phyloP scores from a whole-genome alignment of 2,329 filamentous ascomycete species.

The Cladophialophora yegresii region DNA sequence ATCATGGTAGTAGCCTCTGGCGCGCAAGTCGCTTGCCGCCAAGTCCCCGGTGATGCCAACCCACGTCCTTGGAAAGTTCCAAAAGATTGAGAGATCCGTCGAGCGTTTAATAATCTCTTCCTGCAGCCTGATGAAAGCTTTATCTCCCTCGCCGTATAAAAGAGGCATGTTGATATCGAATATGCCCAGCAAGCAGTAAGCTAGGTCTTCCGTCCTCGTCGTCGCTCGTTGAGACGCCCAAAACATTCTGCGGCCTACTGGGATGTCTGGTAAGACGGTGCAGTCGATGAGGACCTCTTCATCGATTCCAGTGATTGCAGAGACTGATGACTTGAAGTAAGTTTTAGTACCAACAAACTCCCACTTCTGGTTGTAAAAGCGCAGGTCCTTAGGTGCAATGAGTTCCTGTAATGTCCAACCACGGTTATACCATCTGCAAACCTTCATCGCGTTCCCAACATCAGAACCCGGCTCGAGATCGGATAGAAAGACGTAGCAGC shows the following conservation, averaged over 20 bases:
- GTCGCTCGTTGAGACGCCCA: constrained; percentile 46
- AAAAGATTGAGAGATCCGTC: constrained; percentile 7
- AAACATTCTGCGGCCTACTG: constrained; percentile 45
- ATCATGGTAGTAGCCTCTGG: accelerated
- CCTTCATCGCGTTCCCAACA: background rate
- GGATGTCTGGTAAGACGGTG: constrained; percentile 38
- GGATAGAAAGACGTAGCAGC: constrained; percentile 34
- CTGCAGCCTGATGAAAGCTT: constrained; percentile 35
- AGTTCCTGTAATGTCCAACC: constrained; percentile 20
- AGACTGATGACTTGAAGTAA: background rate
- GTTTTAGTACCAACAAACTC: constrained; percentile 13
- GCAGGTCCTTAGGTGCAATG: constrained; percentile 9
- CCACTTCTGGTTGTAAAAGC: constrained; percentile 11
- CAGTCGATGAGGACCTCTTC: constrained; percentile 37
- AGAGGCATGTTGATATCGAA: constrained; percentile 50
- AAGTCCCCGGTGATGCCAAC: background rate
- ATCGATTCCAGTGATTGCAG: constrained; percentile 15
- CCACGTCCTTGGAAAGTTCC: background rate
- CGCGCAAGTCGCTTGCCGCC: background rate
- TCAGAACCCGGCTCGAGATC: constrained; percentile 18
- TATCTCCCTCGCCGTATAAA: constrained; percentile 45
- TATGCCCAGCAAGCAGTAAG: constrained; percentile 50
- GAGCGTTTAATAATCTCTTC: constrained; percentile 31
- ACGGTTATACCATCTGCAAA: constrained; percentile 28
- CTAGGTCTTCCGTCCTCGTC: constrained; percentile 44